Conservation (phyloP, 176 grass and related monocot species). For the maize (Zea mays) region DNA sequence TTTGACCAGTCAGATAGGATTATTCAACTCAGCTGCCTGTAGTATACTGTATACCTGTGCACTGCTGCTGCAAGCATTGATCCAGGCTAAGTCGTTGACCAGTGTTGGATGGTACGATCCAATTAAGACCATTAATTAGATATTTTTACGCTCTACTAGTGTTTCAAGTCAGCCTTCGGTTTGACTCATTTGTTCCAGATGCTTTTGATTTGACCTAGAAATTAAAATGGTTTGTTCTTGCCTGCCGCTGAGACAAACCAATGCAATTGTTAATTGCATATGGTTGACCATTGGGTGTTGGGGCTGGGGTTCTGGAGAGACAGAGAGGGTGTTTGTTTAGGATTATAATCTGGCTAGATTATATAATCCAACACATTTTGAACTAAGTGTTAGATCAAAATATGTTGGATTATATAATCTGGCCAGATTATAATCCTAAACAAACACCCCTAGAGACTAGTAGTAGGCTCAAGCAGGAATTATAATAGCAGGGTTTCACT, state of each 20-base stretch:
- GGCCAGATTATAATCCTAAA: too few relatives aligned
- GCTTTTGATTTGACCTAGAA: slow-evolving; percentile 10
- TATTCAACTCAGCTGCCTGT: neutral
- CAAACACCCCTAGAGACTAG: too few relatives aligned
- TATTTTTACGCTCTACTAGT: neutral
- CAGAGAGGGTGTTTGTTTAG: too few relatives aligned
- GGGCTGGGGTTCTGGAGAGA: slow-evolving; percentile 35
- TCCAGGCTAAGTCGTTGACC: slow-evolving; percentile 30
- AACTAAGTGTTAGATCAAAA: too few relatives aligned
- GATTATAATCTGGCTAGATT: too few relatives aligned
- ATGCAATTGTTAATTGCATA: neutral
- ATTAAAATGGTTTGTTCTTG: neutral
- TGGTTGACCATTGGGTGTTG: slow-evolving; percentile 24
- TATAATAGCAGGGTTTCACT: too few relatives aligned
- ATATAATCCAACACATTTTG: too few relatives aligned
- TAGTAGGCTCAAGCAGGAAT: too few relatives aligned
- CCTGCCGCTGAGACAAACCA: neutral
- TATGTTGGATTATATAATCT: too few relatives aligned
- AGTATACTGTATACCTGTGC: too few relatives aligned
- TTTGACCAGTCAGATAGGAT: slow-evolving; percentile 43
- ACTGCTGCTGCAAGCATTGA: slow-evolving; percentile 12
- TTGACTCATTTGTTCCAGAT: slow-evolving; percentile 33
- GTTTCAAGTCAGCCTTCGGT: slow-evolving; percentile 31
- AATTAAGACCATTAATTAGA: neutral
- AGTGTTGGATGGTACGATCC: slow-evolving; percentile 32